phyloP scores from a whole-genome alignment of 2,329 filamentous ascomycete genomes.

The Fusarium subtropicale region DNA sequence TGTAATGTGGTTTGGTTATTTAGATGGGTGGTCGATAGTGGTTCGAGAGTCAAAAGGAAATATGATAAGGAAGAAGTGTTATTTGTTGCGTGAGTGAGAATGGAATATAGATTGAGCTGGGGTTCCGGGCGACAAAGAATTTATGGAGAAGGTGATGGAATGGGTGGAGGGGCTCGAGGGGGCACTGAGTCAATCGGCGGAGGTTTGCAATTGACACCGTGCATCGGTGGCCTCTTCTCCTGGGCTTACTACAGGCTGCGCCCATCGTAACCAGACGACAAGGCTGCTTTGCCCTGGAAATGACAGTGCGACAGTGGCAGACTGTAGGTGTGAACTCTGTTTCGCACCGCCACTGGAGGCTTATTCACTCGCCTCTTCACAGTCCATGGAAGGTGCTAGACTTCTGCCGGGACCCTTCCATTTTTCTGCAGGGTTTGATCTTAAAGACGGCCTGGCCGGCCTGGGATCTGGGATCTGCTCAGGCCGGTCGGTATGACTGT shows the following conservation, averaged over 20 bases:
- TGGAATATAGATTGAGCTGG: conserved; percentile 39
- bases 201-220: conserved; percentile 41
- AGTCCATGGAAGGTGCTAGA: conserved; percentile 50
- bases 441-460: conserved; percentile 14
- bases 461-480: conserved; percentile 8
- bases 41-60: background rate
- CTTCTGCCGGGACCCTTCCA: conserved; percentile 22
- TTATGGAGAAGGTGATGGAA: conserved; percentile 50
- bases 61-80: conserved; percentile 20
- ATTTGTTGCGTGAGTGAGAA: conserved; percentile 26
- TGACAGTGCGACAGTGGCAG: conserved; percentile 3
- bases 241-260: conserved; percentile 3
- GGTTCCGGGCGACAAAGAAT: conserved; percentile 42
- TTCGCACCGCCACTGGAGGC: conserved; percentile 43
- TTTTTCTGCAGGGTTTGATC: background rate
- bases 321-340: conserved; percentile 17
- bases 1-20: conserved; percentile 54
- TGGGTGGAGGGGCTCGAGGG: conserved; percentile 42
- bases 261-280: conserved; percentile 1
- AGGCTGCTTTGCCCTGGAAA: conserved; percentile 27
- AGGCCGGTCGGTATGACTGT: conserved; percentile 21
- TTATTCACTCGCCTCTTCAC: conserved; percentile 15
- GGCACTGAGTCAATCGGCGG: conserved; percentile 56
- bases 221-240: conserved; percentile 36
- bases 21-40: conserved; percentile 4